phyloP scores from a whole-genome alignment of 2,329 filamentous ascomycete genomes.

The Pseudogymnoascus sp. region DNA sequence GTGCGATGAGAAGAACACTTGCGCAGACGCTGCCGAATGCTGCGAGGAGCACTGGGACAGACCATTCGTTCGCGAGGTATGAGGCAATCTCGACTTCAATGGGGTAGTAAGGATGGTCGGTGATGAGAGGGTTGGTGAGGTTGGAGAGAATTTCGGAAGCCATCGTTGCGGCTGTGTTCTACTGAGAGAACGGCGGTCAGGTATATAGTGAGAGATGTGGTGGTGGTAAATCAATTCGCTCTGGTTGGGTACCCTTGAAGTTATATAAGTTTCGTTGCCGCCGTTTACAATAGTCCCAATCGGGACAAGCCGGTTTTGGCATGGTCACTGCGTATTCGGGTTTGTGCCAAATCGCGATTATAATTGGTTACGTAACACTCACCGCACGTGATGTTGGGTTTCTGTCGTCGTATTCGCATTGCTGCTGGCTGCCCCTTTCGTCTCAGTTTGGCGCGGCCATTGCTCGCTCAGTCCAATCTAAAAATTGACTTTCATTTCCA shows the following conservation, averaged over 20 bases:
- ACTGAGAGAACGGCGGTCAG: constrained; percentile 1
- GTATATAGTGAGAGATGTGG: not conserved
- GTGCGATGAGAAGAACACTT: constrained; percentile 50
- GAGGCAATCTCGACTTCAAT: constrained; percentile 51
- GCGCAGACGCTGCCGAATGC: constrained; percentile 51
- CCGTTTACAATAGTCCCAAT: constrained; percentile 7
- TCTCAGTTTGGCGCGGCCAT: not conserved
- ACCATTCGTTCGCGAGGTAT: constrained; percentile 60
- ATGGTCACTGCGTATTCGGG: not conserved
- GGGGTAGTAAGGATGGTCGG: constrained; percentile 63
- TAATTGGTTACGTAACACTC: constrained; percentile 1
- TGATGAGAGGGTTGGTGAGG: constrained; percentile 17
- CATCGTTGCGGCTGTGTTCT: constrained; percentile 6
- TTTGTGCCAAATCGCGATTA: not conserved
- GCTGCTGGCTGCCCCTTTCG: not conserved
- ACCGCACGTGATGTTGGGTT: not conserved
- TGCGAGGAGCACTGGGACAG: constrained; percentile 49
- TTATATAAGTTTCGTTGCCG: constrained; percentile 6
- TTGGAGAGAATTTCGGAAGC: constrained; percentile 17
- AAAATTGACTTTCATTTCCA: not conserved
- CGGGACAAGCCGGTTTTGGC: not conserved
- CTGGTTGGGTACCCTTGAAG: not conserved
- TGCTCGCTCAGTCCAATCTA: not conserved
- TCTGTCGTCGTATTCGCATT: not conserved
- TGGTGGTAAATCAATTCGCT: not conserved